These are phyloP conservation scores for Cucumis hystrix DNA, from an alignment of 306 rosid species.

Conservation along the genomic window DNA sequence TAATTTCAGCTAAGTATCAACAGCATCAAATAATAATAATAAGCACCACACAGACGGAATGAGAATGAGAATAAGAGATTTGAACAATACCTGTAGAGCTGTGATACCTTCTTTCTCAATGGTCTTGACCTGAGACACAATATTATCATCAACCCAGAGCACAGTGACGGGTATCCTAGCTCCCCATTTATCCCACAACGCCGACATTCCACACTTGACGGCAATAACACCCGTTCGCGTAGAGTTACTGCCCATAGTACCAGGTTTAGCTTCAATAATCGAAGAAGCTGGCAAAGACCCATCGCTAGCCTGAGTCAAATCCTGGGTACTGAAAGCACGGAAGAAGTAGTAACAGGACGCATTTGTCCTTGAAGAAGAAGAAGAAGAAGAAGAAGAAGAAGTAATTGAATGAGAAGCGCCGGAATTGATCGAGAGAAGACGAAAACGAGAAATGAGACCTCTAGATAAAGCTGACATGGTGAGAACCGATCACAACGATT, in stretches of 20 bases:
- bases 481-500: not conserved
- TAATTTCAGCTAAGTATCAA: not conserved
- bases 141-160: conserved; percentile 90
- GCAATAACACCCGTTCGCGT: conserved; percentile 77
- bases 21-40: not conserved
- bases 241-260: conserved; percentile 43
- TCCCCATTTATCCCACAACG: conserved; percentile 98
- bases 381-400: not conserved
- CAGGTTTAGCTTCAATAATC: conserved; percentile 36
- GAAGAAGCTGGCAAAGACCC: conserved; percentile 4
- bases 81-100: conserved; percentile 58
- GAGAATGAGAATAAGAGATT: not conserved
- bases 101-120: conserved; percentile 58
- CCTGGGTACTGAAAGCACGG: conserved; percentile 34
- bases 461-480: conserved; percentile 61
- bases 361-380: not conserved
- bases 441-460: conserved; percentile 53
- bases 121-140: conserved; percentile 91
- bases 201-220: conserved; percentile 90
- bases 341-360: conserved; percentile 1
- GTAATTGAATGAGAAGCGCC: not conserved
- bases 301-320: conserved; percentile 18
- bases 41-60: not conserved
- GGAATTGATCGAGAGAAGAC: conserved; percentile 12
- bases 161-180: conserved; percentile 68